These are phyloP conservation scores for Candida nemodendra DNA, from an alignment of 805 yeast genomes.

Conservation along the genomic window DNA sequence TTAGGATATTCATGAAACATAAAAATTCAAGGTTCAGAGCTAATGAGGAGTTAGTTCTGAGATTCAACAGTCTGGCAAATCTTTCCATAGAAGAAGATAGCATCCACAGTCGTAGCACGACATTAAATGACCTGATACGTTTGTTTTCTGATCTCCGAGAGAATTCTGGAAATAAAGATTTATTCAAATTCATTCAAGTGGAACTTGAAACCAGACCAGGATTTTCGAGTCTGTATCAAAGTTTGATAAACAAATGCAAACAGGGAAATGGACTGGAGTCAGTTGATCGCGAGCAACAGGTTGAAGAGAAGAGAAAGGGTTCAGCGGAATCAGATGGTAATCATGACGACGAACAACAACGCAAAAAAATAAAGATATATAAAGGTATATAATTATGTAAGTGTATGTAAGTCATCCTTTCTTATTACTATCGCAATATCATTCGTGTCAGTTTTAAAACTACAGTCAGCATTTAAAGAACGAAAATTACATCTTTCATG, in stretches of 20 bases:
- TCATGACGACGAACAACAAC: slow-evolving; percentile 6
- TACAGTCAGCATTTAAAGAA: slow-evolving; percentile 1
- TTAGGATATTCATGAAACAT: slow-evolving; percentile 10
- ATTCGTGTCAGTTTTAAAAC: neutral
- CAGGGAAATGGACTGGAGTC: slow-evolving; percentile 22
- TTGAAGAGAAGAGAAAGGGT: neutral
- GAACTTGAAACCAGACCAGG: slow-evolving; percentile 16
- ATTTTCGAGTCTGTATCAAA: slow-evolving; percentile 12
- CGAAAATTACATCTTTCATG: slow-evolving; percentile 5
- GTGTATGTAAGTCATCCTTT: neutral
- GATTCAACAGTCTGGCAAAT: slow-evolving; percentile 21
- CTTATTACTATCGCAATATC: neutral
- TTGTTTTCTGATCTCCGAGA: slow-evolving; percentile 20
- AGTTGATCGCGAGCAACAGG: slow-evolving; percentile 6
- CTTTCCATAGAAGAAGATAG: slow-evolving; percentile 28
- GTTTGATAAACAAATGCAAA: slow-evolving; percentile 6
- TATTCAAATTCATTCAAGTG: slow-evolving; percentile 24
- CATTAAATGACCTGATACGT: slow-evolving; percentile 21
- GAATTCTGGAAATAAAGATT: slow-evolving; percentile 23
- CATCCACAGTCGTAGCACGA: slow-evolving; percentile 11
- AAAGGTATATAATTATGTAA: slow-evolving; percentile 1
- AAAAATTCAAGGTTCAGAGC: slow-evolving; percentile 7
- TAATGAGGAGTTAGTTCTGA: slow-evolving; percentile 16
- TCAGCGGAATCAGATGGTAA: slow-evolving; percentile 1
- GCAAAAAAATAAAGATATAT: slow-evolving; percentile 2